Evolutionary conservation across 768 basidiomycete genomes (phyloP), one percentile per base, ranked within the genome.

Genomic region (Trametes coccinea): DNA sequence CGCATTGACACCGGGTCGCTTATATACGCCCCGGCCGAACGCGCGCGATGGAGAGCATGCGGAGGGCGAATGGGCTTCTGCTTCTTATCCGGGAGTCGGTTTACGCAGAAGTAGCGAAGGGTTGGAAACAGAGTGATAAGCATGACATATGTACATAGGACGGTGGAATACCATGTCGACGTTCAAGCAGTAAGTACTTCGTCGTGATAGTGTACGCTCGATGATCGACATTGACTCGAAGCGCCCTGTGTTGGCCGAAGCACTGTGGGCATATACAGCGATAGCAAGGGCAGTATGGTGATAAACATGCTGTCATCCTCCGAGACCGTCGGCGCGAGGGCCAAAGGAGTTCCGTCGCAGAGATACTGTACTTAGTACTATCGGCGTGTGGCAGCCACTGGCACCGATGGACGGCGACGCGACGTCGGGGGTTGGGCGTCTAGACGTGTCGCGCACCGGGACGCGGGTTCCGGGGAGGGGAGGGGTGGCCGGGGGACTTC

Each of bases 401-500:
- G 11, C 34, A 11, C 6, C 34, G 34, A 37, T 37, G 5, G 34
- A 37, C 34, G 34, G 6, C 6, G 11, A 37, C 34, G 11, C 34
- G 22, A 22, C 22, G 22, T 22, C 22, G 22, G 22, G 34, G 34
- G 34, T 6, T 37, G 34, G 34, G 34, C 54, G n/a, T 41, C 50
- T 51, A 5, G 29, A 31, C 51, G 41, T 5, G 44, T n/a, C 27
- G 53, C 41, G 41, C 43, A 41, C 44, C 56, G 63, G 61, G 53
- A 45, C 58, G 50, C 50, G 49, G 7, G 30, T 9, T 22, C 22
- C 22, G 22, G 22, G 22, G 22, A 22, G 22, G 22, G 22, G 22
- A 22, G 22, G 17, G 37, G 53, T 63, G 53, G 4, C 62, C n/a
- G 62, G 62, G 62, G 62, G 59, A 5, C 62, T 39, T 34, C 41